A percentile compares a stretch with the other conserved stretches of the same genome.
Conservation (phyloP, 768 basidiomycete species). For the Pilatotrama ljubarskyi region DNA sequence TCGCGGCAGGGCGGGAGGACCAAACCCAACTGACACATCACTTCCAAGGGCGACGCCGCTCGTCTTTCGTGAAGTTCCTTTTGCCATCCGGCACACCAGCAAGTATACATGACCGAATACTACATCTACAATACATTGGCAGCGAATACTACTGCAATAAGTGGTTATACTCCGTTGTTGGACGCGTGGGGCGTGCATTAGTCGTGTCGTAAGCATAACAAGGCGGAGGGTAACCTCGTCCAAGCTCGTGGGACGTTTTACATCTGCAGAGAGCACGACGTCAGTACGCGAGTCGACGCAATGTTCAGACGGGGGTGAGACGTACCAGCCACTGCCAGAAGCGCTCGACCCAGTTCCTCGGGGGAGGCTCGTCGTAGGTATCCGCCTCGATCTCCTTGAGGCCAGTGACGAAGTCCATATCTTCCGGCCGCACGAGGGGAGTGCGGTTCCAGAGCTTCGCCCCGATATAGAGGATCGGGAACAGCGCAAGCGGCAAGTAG, state of each 20-base stretch:
- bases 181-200: conserved; percentile 1
- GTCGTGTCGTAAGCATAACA: conserved; percentile 5
- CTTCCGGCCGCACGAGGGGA: conserved; percentile 46
- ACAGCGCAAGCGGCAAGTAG: conserved; percentile 67
- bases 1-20: too few species aligned
- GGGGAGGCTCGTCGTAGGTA: conserved; percentile 64
- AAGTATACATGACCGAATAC: conserved; percentile 1
- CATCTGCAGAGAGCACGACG: conserved; percentile 9
- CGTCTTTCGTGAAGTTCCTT: neutral
- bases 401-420: conserved; percentile 86
- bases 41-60: too few species aligned
- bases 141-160: neutral
- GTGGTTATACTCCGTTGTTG: conserved; percentile 3
- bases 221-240: neutral
- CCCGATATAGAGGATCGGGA: conserved; percentile 72
- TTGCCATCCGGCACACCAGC: neutral
- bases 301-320: conserved; percentile 12
- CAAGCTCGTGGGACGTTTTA: conserved; percentile 5
- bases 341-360: conserved; percentile 63
- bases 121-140: conserved; percentile 14
- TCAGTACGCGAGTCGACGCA: neutral
- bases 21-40: too few species aligned
- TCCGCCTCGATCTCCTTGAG: conserved; percentile 38
- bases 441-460: conserved; percentile 56
- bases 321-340: conserved; percentile 83